Conservation (phyloP, 2,329 filamentous ascomycete genomes). For the Curvularia verruculosa region DNA sequence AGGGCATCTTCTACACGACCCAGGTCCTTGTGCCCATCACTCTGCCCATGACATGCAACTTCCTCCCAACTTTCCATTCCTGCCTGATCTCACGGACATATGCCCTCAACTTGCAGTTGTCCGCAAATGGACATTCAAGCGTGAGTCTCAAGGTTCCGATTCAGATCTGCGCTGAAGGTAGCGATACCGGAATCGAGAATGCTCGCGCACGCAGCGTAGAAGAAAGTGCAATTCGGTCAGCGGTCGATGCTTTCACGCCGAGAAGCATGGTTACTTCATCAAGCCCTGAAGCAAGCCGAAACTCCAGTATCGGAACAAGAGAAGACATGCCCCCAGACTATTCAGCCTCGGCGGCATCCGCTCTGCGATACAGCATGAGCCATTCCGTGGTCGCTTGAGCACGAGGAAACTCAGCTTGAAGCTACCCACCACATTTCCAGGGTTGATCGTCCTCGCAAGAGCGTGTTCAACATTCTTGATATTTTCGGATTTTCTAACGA, state of each 20-base stretch:
- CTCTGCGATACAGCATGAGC: constrained; percentile 12
- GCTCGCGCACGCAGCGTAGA: constrained; percentile 41
- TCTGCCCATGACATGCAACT: constrained; percentile 65
- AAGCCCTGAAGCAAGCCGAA: constrained; percentile 13
- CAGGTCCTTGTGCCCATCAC: constrained; percentile 68
- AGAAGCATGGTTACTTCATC: constrained; percentile 44
- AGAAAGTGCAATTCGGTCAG: constrained; percentile 30
- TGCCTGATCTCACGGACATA: constrained; percentile 71
- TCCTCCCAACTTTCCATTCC: constrained; percentile 72
- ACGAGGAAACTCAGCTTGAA: neutral
- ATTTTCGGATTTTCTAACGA: neutral
- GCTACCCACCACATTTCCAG: too few relatives aligned
- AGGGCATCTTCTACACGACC: constrained; percentile 64
- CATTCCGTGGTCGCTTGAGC: constrained; percentile 7
- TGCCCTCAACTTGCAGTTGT: constrained; percentile 63
- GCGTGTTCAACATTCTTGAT: too few relatives aligned
- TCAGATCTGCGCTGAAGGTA: constrained; percentile 52
- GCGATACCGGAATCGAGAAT: constrained; percentile 42
- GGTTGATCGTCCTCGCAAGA: neutral
- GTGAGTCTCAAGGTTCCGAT: constrained; percentile 54
- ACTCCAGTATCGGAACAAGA: constrained; percentile 11
- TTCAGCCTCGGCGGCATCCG: constrained; percentile 25
- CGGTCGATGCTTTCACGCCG: constrained; percentile 44
- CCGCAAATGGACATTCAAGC: constrained; percentile 49
- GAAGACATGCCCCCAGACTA: constrained; percentile 43